Evolutionary conservation across 768 basidiomycete species (phyloP).

Genomic region (Stropharia rugosoannulata): DNA sequence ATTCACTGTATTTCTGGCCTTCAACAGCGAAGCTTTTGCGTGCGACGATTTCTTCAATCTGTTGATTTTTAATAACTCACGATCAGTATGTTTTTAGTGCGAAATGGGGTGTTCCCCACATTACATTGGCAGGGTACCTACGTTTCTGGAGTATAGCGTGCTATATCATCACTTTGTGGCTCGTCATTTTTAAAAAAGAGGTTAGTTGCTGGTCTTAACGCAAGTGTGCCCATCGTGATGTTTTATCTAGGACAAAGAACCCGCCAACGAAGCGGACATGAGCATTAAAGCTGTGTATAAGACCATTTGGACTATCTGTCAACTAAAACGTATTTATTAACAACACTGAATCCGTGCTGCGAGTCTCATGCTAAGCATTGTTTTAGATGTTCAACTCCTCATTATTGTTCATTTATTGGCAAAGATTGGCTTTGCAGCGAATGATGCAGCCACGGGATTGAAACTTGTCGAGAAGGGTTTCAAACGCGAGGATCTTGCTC

Average conservation of each 20-base stretch:
- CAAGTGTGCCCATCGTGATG: background rate
- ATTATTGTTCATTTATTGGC: constrained; percentile 85
- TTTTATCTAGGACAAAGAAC: constrained; percentile 65
- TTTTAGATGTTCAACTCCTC: constrained; percentile 84
- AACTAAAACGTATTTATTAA: constrained; percentile 73
- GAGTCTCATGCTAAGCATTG: constrained; percentile 2
- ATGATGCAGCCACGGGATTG: constrained; percentile 86
- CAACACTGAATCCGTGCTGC: background rate
- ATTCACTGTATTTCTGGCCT: constrained; percentile 95
- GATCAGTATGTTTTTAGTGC: constrained; percentile 34
- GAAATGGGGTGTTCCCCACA: constrained; percentile 75
- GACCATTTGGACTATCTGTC: constrained; percentile 93
- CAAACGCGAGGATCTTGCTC: constrained; percentile 92
- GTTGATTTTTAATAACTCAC: background rate
- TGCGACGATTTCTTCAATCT: constrained; percentile 32
- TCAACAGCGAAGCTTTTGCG: constrained; percentile 94
- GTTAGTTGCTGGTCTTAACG: constrained; percentile 34
- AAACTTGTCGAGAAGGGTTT: constrained; percentile 98
- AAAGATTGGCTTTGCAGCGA: constrained; percentile 93
- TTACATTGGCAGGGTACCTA: constrained; percentile 77
- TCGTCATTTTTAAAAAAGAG: constrained; percentile 88
- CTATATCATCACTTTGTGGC: constrained; percentile 83
- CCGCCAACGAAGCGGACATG: constrained; percentile 77
- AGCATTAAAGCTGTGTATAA: constrained; percentile 88
- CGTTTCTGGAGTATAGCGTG: constrained; percentile 85